Evolutionary conservation across 768 basidiomycete species (phyloP), one percentile per base, ranked within the genome.

Genomic region (Pleurotus salmoneostramineus): DNA sequence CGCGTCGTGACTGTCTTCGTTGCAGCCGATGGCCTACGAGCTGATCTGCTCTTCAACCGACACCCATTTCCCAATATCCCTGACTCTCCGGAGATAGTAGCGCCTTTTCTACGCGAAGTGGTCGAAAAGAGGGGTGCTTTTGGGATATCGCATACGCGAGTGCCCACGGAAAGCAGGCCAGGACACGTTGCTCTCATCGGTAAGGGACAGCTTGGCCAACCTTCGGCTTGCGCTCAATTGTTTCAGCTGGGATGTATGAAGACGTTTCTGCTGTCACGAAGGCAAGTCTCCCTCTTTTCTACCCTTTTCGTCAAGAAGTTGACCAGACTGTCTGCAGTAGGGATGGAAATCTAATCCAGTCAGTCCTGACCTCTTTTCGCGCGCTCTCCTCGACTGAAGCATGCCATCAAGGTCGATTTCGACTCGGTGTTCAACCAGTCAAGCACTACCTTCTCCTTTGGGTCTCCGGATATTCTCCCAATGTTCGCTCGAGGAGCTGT

Each of bases 181-280:
- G 93, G 93, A 6, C 93, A 94, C 68, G 91, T 95, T 27, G 92
- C 93, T 17, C 82, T 95, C 55, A 93, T 94, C 60, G 93, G 88
- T 84, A 61, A 32, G 59, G 37, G 32, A 8, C 1, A 15, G 31
- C 33, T 17, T 35, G 6, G 21, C 14, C 17, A 4, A 51, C 45
- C 5, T 40, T 35, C 11, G 50, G 47, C 32, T 33, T 31, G 11
- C 31, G 4, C 31, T 32, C 3, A 36, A 31, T 10, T 46, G 31
- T 32, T 58, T 3, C 55, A 87, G 84, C 84, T 34, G 92, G 92
- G 2, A 93, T 94, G 91, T 93, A 93, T 65, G 92, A 94, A 69
- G 91, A 94, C 62, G 91, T 91, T 3, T 90, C 88, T 0, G 91
- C 92, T 12, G 91, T 93, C 33, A 92, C 89, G 17, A 91, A 91